phyloP scores from a whole-genome alignment of 2,329 filamentous ascomycete species.

The Daldinia sp. region DNA sequence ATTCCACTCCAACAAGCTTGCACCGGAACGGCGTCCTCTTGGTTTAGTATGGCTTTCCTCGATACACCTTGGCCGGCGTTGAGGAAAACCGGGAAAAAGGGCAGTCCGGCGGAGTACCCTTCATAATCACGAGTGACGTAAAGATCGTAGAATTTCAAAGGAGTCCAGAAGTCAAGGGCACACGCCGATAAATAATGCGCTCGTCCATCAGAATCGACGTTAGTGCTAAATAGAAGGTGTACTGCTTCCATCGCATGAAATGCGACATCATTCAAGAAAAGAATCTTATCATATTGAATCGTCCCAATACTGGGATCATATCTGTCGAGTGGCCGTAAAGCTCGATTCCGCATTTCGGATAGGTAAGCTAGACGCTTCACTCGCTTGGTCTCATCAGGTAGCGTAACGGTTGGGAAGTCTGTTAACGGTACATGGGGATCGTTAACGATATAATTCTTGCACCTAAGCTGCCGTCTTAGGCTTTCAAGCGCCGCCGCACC shows the following conservation, averaged over 20 bases:
- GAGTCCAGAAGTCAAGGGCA: conserved; percentile 73
- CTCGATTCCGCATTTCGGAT: conserved; percentile 76
- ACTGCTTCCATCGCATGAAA: conserved; percentile 61
- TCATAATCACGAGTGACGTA: conserved; percentile 75
- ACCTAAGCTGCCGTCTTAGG: conserved; percentile 58
- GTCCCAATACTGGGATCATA: conserved; percentile 47
- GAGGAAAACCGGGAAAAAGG: conserved; percentile 74
- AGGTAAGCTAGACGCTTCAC: conserved; percentile 78
- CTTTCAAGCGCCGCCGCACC: conserved; percentile 62
- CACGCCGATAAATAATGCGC: conserved; percentile 73
- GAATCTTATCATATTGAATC: conserved; percentile 61
- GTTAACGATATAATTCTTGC: conserved; percentile 62
- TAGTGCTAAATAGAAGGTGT: conserved; percentile 69
- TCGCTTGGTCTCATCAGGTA: conserved; percentile 69
- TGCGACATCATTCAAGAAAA: conserved; percentile 74
- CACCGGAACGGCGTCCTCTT: conserved; percentile 71
- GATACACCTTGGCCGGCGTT: conserved; percentile 60
- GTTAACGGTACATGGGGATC: conserved; percentile 66
- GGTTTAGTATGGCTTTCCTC: conserved; percentile 68
- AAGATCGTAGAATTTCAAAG: conserved; percentile 76
- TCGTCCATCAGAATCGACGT: conserved; percentile 59
- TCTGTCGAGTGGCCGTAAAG: conserved; percentile 68
- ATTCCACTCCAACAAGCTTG: conserved; percentile 82
- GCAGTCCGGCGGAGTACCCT: conserved; percentile 68
- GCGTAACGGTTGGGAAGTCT: conserved; percentile 64